A percentile compares a stretch with the other conserved stretches of the same genome.
phyloP scores from a whole-genome alignment of 169 alveolate genomes.

The Blepharisma undulans region DNA sequence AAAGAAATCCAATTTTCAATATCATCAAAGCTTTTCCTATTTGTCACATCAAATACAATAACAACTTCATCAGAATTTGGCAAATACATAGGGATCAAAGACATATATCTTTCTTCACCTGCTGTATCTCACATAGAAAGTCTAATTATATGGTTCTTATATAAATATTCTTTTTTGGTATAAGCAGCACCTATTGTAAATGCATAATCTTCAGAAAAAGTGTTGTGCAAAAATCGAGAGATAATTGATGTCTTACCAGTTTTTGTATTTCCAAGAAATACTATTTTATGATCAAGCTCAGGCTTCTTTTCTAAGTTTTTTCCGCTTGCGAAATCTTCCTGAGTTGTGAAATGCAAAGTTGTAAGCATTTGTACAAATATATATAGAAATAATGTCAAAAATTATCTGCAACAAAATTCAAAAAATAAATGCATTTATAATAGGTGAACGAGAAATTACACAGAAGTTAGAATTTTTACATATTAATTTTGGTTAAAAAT shows the following conservation, averaged over 20 bases:
- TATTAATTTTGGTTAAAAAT: not conserved
- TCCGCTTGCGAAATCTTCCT: not conserved
- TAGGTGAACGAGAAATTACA: not conserved
- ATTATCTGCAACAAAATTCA: not conserved
- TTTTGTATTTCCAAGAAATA: not conserved
- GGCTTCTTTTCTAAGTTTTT: not conserved
- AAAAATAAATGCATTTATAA: too few species aligned
- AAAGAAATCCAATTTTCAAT: slow-evolving; percentile 95
- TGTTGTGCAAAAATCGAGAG: not conserved
- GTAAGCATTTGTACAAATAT: not conserved
- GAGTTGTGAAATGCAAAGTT: not conserved
- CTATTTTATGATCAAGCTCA: not conserved
- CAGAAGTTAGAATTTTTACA: not conserved
- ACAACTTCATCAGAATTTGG: slow-evolving; percentile 66
- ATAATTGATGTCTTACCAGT: not conserved
- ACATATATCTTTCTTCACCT: slow-evolving; percentile 66
- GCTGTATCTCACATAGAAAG: slow-evolving; percentile 71
- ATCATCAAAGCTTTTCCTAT: slow-evolving; percentile 90
- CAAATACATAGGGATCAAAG: slow-evolving; percentile 55
- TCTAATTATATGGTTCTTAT: not conserved
- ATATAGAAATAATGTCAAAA: not conserved
- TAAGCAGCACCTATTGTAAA: not conserved
- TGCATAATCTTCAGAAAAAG: not conserved
- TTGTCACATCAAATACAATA: slow-evolving; percentile 83
- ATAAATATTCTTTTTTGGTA: not conserved